Conservation (phyloP, 768 basidiomycete species). For the Asterophora parasitica region DNA sequence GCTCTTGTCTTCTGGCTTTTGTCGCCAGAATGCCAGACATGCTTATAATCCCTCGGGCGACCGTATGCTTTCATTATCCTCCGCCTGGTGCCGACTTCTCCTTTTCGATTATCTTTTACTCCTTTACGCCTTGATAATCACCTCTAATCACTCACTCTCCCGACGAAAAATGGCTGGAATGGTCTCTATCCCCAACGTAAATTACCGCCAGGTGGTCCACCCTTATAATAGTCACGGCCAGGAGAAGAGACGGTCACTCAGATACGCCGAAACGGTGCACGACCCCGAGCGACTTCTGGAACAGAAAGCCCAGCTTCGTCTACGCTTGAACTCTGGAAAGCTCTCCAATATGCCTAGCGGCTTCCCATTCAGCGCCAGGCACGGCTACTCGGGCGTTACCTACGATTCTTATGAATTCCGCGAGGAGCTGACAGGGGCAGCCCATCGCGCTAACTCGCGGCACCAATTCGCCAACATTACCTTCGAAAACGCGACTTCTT, state of each 20-base stretch:
- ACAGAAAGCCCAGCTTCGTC: slow-evolving; percentile 25
- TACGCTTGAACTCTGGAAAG: slow-evolving; percentile 25
- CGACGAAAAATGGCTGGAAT: slow-evolving; percentile 7
- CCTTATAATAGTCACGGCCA: slow-evolving; percentile 1
- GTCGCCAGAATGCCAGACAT: slow-evolving; percentile 1
- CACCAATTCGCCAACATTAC: slow-evolving; percentile 22
- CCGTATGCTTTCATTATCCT: neutral
- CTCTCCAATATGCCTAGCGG: slow-evolving; percentile 28
- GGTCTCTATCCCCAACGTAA: slow-evolving; percentile 3
- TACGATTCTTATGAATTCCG: slow-evolving; percentile 33
- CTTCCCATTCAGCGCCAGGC: slow-evolving; percentile 30
- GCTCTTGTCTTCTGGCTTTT: slow-evolving; percentile 13
- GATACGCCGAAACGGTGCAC: neutral
- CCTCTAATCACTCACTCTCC: neutral
- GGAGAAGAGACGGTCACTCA: slow-evolving; percentile 1
- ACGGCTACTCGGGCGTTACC: slow-evolving; percentile 20
- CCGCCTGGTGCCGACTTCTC: neutral
- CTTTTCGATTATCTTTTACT: too few relatives aligned
- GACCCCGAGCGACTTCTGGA: slow-evolving; percentile 11
- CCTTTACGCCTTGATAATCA: neutral
- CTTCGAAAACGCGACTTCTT: slow-evolving; percentile 19
- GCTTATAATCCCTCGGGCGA: slow-evolving; percentile 8
- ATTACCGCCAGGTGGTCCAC: slow-evolving; percentile 4
- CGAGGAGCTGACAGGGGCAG: slow-evolving; percentile 21
- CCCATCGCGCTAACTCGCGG: slow-evolving; percentile 19